phyloP scores from a whole-genome alignment of 257 asterid species.

The Salvia miltiorrhiza region DNA sequence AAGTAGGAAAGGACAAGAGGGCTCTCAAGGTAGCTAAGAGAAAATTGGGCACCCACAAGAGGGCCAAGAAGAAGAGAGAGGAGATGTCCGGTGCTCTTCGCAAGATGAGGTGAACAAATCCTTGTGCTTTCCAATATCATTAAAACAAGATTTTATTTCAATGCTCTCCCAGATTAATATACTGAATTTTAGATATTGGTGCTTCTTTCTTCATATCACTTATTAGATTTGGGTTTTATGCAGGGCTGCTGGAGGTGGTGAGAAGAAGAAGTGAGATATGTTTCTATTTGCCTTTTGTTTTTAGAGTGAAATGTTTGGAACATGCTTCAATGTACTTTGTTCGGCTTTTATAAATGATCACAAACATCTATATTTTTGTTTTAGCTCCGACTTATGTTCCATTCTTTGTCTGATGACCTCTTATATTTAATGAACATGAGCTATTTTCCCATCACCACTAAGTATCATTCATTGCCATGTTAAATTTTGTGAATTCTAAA shows the following conservation, averaged over 20 bases:
- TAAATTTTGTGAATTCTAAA: too few relatives aligned
- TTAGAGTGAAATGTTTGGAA: slow-evolving; percentile 12
- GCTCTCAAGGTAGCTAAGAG: slow-evolving; percentile 61
- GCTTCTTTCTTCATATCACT: neutral
- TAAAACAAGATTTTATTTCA: too few relatives aligned
- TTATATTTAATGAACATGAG: neutral
- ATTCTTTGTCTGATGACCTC: neutral
- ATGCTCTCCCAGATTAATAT: too few relatives aligned
- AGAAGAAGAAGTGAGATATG: slow-evolving; percentile 76
- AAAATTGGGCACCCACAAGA: slow-evolving; percentile 66
- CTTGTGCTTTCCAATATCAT: too few relatives aligned
- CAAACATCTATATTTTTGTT: neutral
- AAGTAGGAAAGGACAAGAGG: slow-evolving; percentile 56
- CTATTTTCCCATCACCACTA: too few relatives aligned
- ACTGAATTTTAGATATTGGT: neutral
- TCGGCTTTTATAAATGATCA: slow-evolving; percentile 8
- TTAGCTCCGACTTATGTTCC: slow-evolving; percentile 6
- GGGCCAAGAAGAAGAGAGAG: slow-evolving; percentile 76
- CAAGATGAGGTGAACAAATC: slow-evolving; percentile 59
- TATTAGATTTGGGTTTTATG: neutral
- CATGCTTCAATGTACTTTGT: slow-evolving; percentile 24
- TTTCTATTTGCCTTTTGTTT: neutral
- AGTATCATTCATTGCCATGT: too few relatives aligned
- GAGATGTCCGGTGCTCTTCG: slow-evolving; percentile 68
- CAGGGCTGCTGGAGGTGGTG: slow-evolving; percentile 97